Conservation (phyloP, 495 filamentous ascomycete genomes). For the Penicillium malachiteum region DNA sequence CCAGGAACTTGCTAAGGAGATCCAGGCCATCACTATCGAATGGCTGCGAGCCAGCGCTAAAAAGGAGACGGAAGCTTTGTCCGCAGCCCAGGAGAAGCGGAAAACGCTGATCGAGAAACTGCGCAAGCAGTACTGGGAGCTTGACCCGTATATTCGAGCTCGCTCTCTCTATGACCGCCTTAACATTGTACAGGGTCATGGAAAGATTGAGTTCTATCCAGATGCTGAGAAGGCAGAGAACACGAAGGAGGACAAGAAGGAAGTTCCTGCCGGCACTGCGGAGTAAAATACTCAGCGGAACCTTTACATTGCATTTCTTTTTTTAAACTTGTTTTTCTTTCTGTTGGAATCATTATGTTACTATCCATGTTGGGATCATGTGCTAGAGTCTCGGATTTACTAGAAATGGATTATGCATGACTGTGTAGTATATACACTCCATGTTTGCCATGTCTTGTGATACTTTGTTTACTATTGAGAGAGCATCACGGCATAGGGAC, state of each 20-base stretch:
- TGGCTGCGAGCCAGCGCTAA: constrained; percentile 61
- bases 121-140: constrained; percentile 75
- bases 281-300: constrained; percentile 11
- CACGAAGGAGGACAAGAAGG: constrained; percentile 13
- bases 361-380: background rate
- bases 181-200: constrained; percentile 64
- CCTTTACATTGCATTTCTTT: too few relatives aligned
- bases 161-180: constrained; percentile 72
- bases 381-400: background rate
- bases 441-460: background rate
- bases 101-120: constrained; percentile 61
- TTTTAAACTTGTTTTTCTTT: too few relatives aligned
- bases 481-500: too few relatives aligned
- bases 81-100: constrained; percentile 56
- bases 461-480: too few relatives aligned
- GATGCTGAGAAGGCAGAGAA: constrained; percentile 22
- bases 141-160: constrained; percentile 75
- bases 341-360: background rate
- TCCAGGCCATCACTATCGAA: constrained; percentile 65
- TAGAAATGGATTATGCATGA: constrained; percentile 3
- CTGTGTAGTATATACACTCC: constrained; percentile 10
- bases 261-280: constrained; percentile 35
- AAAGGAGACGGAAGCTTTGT: constrained; percentile 39
- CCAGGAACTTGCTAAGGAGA: constrained; percentile 60
- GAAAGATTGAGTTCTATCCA: constrained; percentile 69